A percentile compares a stretch with the other conserved stretches of the same genome.
phyloP scores from a whole-genome alignment of 768 basidiomycete genomes.

The Russula sp. region DNA sequence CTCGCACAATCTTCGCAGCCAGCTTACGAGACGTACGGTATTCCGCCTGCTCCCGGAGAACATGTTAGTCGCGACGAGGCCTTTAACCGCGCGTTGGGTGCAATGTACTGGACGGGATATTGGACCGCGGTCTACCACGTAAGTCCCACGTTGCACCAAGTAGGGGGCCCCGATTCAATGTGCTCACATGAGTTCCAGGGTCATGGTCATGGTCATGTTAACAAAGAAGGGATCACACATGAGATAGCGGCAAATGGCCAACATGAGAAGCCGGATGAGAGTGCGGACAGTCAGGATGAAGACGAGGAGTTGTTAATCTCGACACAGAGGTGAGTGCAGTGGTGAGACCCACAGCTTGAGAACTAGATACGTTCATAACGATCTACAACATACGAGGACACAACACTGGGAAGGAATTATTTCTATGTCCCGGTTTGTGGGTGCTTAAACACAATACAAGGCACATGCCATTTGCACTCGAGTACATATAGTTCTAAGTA shows the following conservation, averaged over 20 bases:
- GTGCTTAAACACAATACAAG: not conserved
- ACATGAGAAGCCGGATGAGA: slow-evolving; percentile 7
- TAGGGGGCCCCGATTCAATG: not conserved
- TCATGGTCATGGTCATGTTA: slow-evolving; percentile 10
- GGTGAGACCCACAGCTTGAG: not conserved
- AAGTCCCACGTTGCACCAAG: slow-evolving; percentile 32
- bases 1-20: slow-evolving; percentile 37
- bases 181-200: slow-evolving; percentile 9
- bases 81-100: slow-evolving; percentile 67
- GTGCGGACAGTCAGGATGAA: slow-evolving; percentile 27
- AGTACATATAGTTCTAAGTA: not conserved
- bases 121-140: slow-evolving; percentile 87
- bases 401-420: not conserved
- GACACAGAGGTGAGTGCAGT: slow-evolving; percentile 31
- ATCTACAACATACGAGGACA: not conserved
- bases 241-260: not conserved
- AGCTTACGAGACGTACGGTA: slow-evolving; percentile 26
- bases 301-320: slow-evolving; percentile 30
- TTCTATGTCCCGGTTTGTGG: not conserved
- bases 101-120: slow-evolving; percentile 87
- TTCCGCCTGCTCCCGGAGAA: slow-evolving; percentile 35
- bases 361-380: too few relatives aligned
- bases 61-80: slow-evolving; percentile 68
- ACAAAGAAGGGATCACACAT: slow-evolving; percentile 21
- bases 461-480: not conserved